Conservation (phyloP, 1,284 basidiomycete species). For the Xerocomus nothofagi region DNA sequence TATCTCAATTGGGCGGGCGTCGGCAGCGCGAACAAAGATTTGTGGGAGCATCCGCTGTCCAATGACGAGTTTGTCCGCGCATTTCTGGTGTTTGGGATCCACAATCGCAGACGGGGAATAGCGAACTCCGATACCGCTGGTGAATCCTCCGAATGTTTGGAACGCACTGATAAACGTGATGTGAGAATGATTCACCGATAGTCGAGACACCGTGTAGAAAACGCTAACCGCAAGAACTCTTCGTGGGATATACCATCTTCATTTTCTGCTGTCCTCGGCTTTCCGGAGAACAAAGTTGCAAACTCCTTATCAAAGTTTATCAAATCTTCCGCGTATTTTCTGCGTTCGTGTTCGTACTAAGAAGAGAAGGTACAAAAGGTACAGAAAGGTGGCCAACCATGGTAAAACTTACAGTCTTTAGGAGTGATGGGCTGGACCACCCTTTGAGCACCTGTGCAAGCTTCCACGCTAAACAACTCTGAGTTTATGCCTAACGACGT, state of each 20-base stretch:
- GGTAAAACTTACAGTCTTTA: conserved; percentile 62
- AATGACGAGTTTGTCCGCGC: conserved; percentile 46
- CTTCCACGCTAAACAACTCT: conserved; percentile 62
- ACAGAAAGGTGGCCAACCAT: neutral
- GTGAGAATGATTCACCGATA: neutral
- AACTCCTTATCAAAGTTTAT: conserved; percentile 81
- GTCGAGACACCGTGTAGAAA: neutral
- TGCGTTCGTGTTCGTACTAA: conserved; percentile 72
- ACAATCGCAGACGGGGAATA: conserved; percentile 58
- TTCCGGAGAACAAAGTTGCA: conserved; percentile 73
- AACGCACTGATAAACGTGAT: conserved; percentile 44
- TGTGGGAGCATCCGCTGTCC: conserved; percentile 64
- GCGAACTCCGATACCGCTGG: conserved; percentile 64
- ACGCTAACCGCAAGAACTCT: conserved; percentile 56
- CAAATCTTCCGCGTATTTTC: conserved; percentile 76
- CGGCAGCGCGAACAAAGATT: conserved; percentile 61
- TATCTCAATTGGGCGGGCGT: conserved; percentile 61
- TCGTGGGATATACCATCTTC: conserved; percentile 66
- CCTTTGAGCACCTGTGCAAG: conserved; percentile 70
- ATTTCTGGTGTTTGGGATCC: conserved; percentile 42
- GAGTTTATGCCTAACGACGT: neutral
- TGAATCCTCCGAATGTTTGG: conserved; percentile 58
- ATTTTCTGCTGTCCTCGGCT: conserved; percentile 58
- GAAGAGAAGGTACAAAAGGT: neutral
- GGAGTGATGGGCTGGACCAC: conserved; percentile 61